Evolutionary conservation across 192 early-diverging fungal genomes (phyloP).

Genomic region (Anaeromyces robustus): DNA sequence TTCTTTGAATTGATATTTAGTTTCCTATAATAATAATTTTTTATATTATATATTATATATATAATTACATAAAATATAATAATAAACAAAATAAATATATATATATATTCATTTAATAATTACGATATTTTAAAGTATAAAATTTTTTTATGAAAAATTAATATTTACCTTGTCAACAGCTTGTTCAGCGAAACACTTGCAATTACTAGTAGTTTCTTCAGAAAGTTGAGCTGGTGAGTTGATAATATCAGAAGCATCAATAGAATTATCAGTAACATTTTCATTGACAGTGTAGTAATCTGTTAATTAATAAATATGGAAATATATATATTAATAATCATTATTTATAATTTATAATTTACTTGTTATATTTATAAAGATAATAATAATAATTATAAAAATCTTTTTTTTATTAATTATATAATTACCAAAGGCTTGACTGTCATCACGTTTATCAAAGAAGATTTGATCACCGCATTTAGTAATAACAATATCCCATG

Average conservation of each 20-base stretch:
- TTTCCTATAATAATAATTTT: slow-evolving; percentile 7
- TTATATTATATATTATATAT: slow-evolving; percentile 4
- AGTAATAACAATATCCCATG: slow-evolving; percentile 90
- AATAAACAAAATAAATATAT: no score
- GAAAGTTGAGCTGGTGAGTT: slow-evolving; percentile 77
- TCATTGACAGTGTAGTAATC: slow-evolving; percentile 91
- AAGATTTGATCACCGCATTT: slow-evolving; percentile 61
- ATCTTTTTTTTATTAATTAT: no score
- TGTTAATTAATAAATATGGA: no score
- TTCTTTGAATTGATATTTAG: slow-evolving; percentile 33
- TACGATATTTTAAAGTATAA: no score
- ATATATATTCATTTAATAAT: no score
- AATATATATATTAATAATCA: no score
- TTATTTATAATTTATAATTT: no score
- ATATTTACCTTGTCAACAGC: slow-evolving; percentile 27
- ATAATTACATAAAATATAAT: no score
- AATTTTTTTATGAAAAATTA: no score
- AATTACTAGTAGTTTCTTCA: slow-evolving; percentile 72
- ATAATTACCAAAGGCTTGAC: slow-evolving; percentile 44
- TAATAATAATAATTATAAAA: no score
- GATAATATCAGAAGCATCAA: slow-evolving; percentile 74
- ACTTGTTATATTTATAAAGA: no score
- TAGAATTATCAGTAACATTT: slow-evolving; percentile 79
- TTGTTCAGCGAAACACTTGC: slow-evolving; percentile 71
- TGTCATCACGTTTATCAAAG: slow-evolving; percentile 74